These are phyloP conservation scores for Chaetomium globosum DNA, from an alignment of 2,329 filamentous ascomycete species.

Conservation along the genomic window DNA sequence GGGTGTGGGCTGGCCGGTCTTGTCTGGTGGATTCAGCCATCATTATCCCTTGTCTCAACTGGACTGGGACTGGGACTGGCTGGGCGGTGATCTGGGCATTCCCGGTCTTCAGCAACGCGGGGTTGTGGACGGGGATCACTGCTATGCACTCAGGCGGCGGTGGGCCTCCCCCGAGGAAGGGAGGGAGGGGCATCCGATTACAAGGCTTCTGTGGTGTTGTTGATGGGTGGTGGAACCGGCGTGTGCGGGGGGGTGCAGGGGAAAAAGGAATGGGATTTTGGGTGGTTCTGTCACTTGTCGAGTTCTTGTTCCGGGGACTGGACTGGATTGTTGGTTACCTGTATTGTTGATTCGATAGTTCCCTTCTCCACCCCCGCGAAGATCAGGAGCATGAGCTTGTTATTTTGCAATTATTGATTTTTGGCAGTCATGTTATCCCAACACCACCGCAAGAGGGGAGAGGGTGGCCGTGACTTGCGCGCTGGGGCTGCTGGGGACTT, in stretches of 20 bases:
- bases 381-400: not conserved
- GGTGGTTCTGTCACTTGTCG: constrained; percentile 11
- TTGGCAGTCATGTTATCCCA: not conserved
- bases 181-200: not conserved
- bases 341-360: not conserved
- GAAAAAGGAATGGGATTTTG: constrained; percentile 1
- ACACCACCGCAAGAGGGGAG: not conserved
- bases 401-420: not conserved
- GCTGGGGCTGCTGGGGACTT: not conserved
- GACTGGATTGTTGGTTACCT: not conserved
- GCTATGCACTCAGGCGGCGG: too few species aligned
- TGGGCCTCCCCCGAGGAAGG: not conserved
- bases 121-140: not conserved
- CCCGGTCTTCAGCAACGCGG: not conserved
- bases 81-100: not conserved
- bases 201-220: not conserved
- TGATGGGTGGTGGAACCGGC: not conserved
- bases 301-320: not conserved
- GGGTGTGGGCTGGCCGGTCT: not conserved
- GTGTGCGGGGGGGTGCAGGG: not conserved
- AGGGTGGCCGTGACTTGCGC: not conserved
- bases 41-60: not conserved
- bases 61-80: not conserved
- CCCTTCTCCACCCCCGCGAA: not conserved
- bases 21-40: too few species aligned